phyloP scores from a whole-genome alignment of 2,329 filamentous ascomycete genomes.

The Lachnellula hyalina region DNA sequence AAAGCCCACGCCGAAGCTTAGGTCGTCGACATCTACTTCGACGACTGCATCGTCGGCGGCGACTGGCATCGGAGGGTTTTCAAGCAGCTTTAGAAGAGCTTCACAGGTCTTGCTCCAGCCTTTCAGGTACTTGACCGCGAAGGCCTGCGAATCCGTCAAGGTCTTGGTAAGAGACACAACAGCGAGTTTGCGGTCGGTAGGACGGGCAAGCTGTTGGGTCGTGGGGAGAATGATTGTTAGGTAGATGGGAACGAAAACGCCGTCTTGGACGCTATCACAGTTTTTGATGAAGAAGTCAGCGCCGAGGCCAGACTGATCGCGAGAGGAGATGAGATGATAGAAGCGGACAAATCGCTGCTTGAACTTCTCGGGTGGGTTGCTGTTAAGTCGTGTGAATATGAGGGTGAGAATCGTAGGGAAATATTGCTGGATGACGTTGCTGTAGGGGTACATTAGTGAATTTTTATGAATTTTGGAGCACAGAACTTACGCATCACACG shows the following conservation, averaged over 20 bases:
- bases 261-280: constrained; percentile 74
- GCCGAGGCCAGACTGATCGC: constrained; percentile 67
- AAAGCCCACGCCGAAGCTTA: constrained; percentile 91
- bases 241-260: constrained; percentile 81
- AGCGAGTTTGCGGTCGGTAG: constrained; percentile 86
- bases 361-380: constrained; percentile 68
- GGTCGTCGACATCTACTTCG: constrained; percentile 90
- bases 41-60: constrained; percentile 70
- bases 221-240: constrained; percentile 79
- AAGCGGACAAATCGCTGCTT: constrained; percentile 86
- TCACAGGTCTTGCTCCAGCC: constrained; percentile 90
- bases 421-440: constrained; percentile 53
- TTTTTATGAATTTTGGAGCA: not conserved
- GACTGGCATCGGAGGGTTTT: constrained; percentile 71
- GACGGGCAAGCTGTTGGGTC: constrained; percentile 81
- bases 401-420: constrained; percentile 65
- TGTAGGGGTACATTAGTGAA: constrained; percentile 34
- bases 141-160: constrained; percentile 77
- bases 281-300: constrained; percentile 86
- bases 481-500: constrained; percentile 61
- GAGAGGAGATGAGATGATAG: constrained; percentile 86
- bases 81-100: constrained; percentile 79
- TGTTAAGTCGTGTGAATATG: constrained; percentile 64
- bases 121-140: constrained; percentile 75
- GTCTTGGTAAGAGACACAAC: constrained; percentile 93